phyloP scores from a whole-genome alignment of 805 yeast genomes.

The Wickerhamomyces rabaulensis region DNA sequence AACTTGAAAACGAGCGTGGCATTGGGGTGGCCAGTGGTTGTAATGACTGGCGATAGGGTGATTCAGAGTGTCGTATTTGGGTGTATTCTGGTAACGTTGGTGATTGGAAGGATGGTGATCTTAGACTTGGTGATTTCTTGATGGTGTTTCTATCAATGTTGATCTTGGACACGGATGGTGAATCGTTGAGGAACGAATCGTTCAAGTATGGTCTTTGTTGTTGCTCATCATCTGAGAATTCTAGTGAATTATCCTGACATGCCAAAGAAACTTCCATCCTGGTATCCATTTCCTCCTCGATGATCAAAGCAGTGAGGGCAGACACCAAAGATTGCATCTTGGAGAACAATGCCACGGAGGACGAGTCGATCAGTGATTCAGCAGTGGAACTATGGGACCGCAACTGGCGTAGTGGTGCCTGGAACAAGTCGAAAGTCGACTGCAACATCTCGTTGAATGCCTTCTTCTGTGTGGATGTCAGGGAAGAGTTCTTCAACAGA shows the following conservation, averaged over 20 bases:
- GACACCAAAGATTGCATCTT: conserved; percentile 29
- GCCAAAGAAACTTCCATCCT: conserved; percentile 6
- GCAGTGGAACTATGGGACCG: not conserved
- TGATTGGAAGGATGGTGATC: conserved; percentile 9
- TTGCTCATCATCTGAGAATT: conserved; percentile 4
- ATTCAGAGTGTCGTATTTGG: too few species aligned
- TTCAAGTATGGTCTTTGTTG: not conserved
- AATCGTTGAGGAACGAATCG: not conserved
- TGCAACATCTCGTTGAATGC: conserved; percentile 19
- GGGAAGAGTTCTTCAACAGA: conserved; percentile 16
- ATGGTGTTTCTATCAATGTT: not conserved
- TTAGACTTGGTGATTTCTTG: not conserved
- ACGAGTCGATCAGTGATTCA: conserved; percentile 24
- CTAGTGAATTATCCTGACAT: conserved; percentile 2
- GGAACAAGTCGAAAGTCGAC: conserved; percentile 24
- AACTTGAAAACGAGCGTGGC: conserved; percentile 12
- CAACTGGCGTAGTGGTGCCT: conserved; percentile 13
- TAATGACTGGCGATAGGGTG: not conserved
- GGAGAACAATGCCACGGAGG: conserved; percentile 23
- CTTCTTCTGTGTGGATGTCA: conserved; percentile 12
- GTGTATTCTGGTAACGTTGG: not conserved
- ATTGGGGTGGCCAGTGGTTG: conserved; percentile 5
- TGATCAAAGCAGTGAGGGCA: conserved; percentile 27
- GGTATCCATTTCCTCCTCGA: conserved; percentile 21
- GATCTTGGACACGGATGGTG: not conserved